Conservation (phyloP, 129 eudicot species). For the Helianthus annuus region HanXRQr2.0-SUNRISE NC_035446.2:168413311-168413810, state of each 20-base stretch:
- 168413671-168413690: neutral
- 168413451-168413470: conserved; percentile 4
- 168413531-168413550: conserved; percentile 30
- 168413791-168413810: conserved; percentile 57
- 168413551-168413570: conserved; percentile 34
- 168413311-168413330: neutral
- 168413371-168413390: neutral
- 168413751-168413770: conserved; percentile 92
- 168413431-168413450: conserved; percentile 23
- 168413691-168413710: neutral
- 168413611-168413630: conserved; percentile 93
- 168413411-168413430: neutral
- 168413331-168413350: neutral
- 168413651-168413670: neutral
- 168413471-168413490: conserved; percentile 1
- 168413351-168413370: neutral
- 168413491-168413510: conserved; percentile 16
- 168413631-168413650: conserved; percentile 38
- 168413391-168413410: conserved; percentile 11
- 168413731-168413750: conserved; percentile 34
- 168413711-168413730: no score
- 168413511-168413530: neutral
- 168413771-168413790: conserved; percentile 72
- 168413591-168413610: conserved; percentile 87
- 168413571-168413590: conserved; percentile 77